These are phyloP conservation scores for Arachis stenosperma DNA, from an alignment of 306 rosid species.

Conservation along the genomic window DNA sequence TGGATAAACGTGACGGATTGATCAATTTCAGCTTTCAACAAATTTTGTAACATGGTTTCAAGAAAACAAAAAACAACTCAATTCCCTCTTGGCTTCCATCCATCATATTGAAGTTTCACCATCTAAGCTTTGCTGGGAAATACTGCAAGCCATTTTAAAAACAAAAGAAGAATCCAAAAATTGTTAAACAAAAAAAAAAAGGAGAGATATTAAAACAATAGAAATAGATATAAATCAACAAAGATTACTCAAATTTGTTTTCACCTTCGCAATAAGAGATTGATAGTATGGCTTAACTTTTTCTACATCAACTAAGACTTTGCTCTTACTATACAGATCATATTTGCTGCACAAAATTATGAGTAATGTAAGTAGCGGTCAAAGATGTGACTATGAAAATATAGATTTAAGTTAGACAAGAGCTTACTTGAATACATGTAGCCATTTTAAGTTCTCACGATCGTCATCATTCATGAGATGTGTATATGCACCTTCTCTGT, in stretches of 20 bases:
- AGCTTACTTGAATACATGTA: slow-evolving; percentile 41
- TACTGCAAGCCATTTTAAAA: slow-evolving; percentile 43
- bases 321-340: slow-evolving; percentile 91
- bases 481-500: slow-evolving; percentile 63
- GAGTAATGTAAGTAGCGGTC: background rate
- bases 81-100: background rate
- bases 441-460: slow-evolving; percentile 78
- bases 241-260: slow-evolving; percentile 6
- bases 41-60: background rate
- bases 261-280: slow-evolving; percentile 77
- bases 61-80: background rate
- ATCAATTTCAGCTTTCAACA: background rate
- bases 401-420: background rate
- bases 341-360: slow-evolving; percentile 58
- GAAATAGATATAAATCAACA: background rate
- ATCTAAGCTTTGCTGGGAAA: slow-evolving; percentile 59
- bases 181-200: background rate
- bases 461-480: slow-evolving; percentile 82
- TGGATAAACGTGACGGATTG: no score
- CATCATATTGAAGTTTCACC: slow-evolving; percentile 40
- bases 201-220: background rate
- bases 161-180: background rate
- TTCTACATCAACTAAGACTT: slow-evolving; percentile 60
- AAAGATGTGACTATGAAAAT: background rate
- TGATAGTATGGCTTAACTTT: slow-evolving; percentile 77